Evolutionary conservation across 208 protist species (phyloP), one percentile per base, ranked within the genome.

Genomic region (Angomonas deanei): DNA sequence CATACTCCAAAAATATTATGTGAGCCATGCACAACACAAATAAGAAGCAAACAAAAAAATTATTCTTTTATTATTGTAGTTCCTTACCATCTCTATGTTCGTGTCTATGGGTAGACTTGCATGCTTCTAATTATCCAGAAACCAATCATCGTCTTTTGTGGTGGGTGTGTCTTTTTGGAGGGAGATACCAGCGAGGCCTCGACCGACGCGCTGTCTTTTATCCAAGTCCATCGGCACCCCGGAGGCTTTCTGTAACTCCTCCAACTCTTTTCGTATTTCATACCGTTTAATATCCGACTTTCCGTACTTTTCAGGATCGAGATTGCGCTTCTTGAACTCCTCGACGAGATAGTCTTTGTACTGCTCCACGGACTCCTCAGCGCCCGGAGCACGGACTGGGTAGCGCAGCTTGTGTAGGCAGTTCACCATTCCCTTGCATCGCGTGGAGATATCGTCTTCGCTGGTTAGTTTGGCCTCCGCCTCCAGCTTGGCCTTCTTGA

Each of bases 361-460:
- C 13, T 74, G 56, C 48, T 88, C 75, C 3, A 79, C 57, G 24
- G 64, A 71, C 68, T 95, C 88, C 19, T 61, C 64, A 6, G 72
- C 71, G 33, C 54, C 68, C 5, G 70, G 80, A n/a, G 57, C 57
- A 2, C 88, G 74, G 19, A 82, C 65, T 32, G 77, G 81, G 65
- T 90, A 85, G 57, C 66, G 52, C 10, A 92, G 70, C 61, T 84
- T 88, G 13, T 73, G 73, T 53, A 92, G 74, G 64, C 78, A 91
- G 23, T 75, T 71, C 27, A 63, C 69, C 88, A 95, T 95, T 23
- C 62, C 84, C 38, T 76, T 80, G 68, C 80, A 88, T 23, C 83
- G 84, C 19, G 59, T 61, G 31, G 69, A 34, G 19, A 58, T 30
- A 32, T 23, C 47, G 17, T 17, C 31, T 36, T 46, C n/a, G 62